Evolutionary conservation across 352 stramenopile genomes (phyloP).

Genomic region (Globisporangium perplexum): DNA sequence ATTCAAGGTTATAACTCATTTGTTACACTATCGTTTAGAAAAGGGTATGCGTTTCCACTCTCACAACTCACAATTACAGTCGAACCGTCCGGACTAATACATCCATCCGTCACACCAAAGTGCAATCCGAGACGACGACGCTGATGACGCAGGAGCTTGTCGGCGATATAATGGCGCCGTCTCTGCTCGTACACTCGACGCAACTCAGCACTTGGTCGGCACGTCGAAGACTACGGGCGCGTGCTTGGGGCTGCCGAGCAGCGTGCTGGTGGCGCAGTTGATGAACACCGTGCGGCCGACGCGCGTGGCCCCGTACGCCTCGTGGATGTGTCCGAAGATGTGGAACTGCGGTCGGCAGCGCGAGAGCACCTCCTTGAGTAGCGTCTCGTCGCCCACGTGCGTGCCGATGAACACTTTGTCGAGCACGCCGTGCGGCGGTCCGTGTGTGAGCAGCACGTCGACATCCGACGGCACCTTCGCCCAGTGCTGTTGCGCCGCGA

Average conservation of each 20-base stretch:
- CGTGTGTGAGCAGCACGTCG: conserved; percentile 89
- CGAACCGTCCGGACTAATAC: too few species aligned
- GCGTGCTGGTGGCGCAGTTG: conserved; percentile 81
- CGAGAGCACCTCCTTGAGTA: conserved; percentile 79
- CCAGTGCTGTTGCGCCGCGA: conserved; percentile 63
- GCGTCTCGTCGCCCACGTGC: conserved; percentile 71
- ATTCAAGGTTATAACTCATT: too few species aligned
- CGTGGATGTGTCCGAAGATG: conserved; percentile 92
- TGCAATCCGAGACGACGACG: too few species aligned
- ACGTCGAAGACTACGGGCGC: conserved; percentile 75
- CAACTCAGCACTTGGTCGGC: conserved; percentile 37
- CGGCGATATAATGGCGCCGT: not conserved
- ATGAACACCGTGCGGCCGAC: conserved; percentile 83
- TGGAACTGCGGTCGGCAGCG: conserved; percentile 78
- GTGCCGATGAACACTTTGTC: conserved; percentile 62
- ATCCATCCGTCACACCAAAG: too few species aligned
- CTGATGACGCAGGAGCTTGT: too few species aligned
- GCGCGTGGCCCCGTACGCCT: conserved; percentile 73
- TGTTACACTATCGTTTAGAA: too few species aligned
- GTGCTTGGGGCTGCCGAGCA: conserved; percentile 54
- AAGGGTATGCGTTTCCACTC: too few species aligned
- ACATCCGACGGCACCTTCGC: conserved; percentile 60
- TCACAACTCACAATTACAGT: too few species aligned
- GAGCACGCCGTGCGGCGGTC: conserved; percentile 80
- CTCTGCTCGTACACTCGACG: not conserved